Percentiles rank a stretch among this genome's conserved stretches.
phyloP scores from a whole-genome alignment of 176 grass and related monocot genomes.

The Triticum urartu region DNA sequence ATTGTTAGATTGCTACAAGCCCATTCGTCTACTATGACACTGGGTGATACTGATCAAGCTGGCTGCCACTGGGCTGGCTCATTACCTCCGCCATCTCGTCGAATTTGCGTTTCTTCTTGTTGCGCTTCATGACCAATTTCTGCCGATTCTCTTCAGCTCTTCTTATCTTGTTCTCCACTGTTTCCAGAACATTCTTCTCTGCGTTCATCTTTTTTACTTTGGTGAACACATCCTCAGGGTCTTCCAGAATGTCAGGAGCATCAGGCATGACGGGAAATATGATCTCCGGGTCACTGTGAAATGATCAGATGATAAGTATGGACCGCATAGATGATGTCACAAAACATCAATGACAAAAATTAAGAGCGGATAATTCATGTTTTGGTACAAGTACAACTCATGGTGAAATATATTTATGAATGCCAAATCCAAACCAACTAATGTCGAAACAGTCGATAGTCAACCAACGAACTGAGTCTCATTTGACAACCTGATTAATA shows the following conservation, averaged over 20 bases:
- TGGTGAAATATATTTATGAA: neutral
- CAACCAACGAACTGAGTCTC: neutral
- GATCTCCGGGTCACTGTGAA: slow-evolving; percentile 35
- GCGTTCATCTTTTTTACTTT: neutral
- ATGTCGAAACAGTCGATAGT: neutral
- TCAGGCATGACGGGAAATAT: slow-evolving; percentile 18
- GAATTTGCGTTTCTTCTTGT: slow-evolving; percentile 39
- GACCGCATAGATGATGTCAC: neutral
- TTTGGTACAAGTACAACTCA: neutral
- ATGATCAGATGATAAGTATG: neutral
- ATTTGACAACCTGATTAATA: neutral
- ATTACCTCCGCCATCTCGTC: neutral
- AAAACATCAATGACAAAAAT: neutral
- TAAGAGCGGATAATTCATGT: neutral
- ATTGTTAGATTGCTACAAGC: neutral
- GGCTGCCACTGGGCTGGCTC: neutral
- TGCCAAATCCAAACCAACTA: neutral
- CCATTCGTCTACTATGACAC: neutral
- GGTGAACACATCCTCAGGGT: neutral
- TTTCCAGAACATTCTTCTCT: neutral
- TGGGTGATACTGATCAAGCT: neutral
- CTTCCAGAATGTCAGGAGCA: neutral
- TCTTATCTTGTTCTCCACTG: neutral
- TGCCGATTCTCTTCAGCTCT: neutral
- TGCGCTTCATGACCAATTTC: neutral